Conservation (phyloP, 2,329 filamentous ascomycete species). For the Chaetomium globosum region DNA sequence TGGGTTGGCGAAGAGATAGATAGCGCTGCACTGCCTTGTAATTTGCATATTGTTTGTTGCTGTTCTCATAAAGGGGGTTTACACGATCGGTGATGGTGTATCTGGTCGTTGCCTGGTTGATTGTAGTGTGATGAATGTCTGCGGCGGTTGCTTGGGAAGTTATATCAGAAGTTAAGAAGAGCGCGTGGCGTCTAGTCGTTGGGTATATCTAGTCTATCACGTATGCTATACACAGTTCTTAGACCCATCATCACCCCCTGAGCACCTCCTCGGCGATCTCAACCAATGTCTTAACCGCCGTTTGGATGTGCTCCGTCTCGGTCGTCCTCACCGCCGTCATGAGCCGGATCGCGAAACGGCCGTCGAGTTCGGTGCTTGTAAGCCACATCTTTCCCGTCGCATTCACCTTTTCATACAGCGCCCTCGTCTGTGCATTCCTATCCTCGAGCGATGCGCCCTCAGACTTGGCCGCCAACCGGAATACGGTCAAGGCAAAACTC, state of each 20-base stretch:
- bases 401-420: constrained; percentile 76
- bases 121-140: too few relatives aligned
- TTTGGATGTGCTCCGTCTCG: constrained; percentile 71
- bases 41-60: neutral
- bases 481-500: constrained; percentile 76
- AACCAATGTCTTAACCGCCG: constrained; percentile 74
- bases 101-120: too few relatives aligned
- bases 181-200: too few relatives aligned
- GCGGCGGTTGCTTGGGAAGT: too few relatives aligned
- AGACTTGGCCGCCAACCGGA: constrained; percentile 60
- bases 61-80: neutral
- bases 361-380: constrained; percentile 74
- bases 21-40: constrained; percentile 7
- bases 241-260: constrained; percentile 23
- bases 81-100: too few relatives aligned
- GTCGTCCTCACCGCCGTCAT: constrained; percentile 71
- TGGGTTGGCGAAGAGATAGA: neutral
- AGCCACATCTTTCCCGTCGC: constrained; percentile 76
- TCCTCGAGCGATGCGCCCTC: constrained; percentile 45
- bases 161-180: too few relatives aligned
- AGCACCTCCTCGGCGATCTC: constrained; percentile 61
- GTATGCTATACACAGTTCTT: neutral
- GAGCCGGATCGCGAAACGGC: constrained; percentile 76
- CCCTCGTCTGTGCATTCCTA: constrained; percentile 69
- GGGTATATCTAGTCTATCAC: neutral